Evolutionary conservation across 2,329 filamentous ascomycete species (phyloP), one percentile per base, ranked within the genome.

Genomic region (Ascomycota sp.): DNA sequence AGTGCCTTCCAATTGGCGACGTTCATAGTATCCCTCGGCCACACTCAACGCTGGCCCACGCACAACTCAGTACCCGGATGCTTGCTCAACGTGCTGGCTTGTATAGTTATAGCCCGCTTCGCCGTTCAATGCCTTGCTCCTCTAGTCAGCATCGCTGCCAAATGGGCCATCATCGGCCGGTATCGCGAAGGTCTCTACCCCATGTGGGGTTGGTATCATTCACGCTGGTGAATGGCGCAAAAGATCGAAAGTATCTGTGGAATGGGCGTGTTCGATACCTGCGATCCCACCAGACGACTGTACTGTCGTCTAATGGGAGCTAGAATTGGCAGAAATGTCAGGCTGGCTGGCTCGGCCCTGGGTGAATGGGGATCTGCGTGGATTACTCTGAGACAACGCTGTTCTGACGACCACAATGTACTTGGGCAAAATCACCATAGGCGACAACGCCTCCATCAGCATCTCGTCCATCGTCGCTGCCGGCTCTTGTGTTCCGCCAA

Each of bases 341-440:
- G 46, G 11, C 47, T 69, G 23, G 40, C 51, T 7, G 50, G 49
- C 3, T 54, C 53, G 1, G 46, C 46, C 7, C 43, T 66, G 4
- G 63, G 63, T n/a, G 65, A 69, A 36, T 68, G n/a, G 57, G 48
- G 65, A 69, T 38, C 51, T 69, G 1, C 44, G 69, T 8, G 55
- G 61, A n/a, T n/a, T n/a, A n/a, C n/a, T n/a, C n/a, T n/a, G n/a
- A n/a, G n/a, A n/a, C n/a, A n/a, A n/a, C n/a, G n/a, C n/a, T n/a
- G n/a, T n/a, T n/a, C n/a, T n/a, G n/a, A n/a, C n/a, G n/a, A 65
- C 65, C 0, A 57, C 57, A 2, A 69, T 70, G 63, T 65, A 65
- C 33, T 50, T 70, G 8, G 61, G 59, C 8, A 49, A 45, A 6
- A 67, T 69, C 35, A 43, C 42, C 8, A 55, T 69, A 30, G 64